A percentile compares a stretch with the other conserved stretches of the same genome.
Conservation (phyloP, 306 rosid species). For the Trichosanthes cucumerina region DNA sequence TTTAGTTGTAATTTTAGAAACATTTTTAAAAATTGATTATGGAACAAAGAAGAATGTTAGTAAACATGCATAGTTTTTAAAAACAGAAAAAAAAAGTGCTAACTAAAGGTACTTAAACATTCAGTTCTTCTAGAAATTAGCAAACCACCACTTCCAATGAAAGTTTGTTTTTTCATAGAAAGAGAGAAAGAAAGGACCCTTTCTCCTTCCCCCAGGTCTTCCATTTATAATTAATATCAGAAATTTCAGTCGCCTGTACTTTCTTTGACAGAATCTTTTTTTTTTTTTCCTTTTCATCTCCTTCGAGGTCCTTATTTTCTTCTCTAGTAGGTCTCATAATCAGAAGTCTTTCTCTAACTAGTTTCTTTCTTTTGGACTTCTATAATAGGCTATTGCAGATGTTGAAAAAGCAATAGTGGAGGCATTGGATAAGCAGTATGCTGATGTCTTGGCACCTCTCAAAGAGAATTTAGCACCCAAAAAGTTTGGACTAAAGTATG, state of each 20-base stretch:
- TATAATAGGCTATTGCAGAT: constrained; percentile 74
- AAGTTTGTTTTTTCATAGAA: too few relatives aligned
- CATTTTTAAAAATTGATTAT: not conserved
- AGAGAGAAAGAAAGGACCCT: not conserved
- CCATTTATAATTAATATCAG: not conserved
- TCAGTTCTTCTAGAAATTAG: not conserved
- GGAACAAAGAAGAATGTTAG: not conserved
- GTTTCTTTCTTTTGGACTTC: not conserved
- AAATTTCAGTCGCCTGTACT: not conserved
- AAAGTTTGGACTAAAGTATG: constrained; percentile 91
- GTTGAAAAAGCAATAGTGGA: constrained; percentile 80
- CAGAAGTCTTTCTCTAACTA: not conserved
- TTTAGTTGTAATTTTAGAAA: not conserved
- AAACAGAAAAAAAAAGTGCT: not conserved
- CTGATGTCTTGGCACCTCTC: constrained; percentile 79
- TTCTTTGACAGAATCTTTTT: not conserved
- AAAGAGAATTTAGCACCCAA: constrained; percentile 83
- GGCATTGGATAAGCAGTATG: constrained; percentile 90
- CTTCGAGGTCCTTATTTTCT: not conserved
- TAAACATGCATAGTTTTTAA: not conserved
- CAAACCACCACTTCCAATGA: not conserved
- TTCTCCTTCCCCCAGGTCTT: not conserved
- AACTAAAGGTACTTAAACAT: not conserved
- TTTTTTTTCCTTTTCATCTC: not conserved
- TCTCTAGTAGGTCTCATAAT: not conserved